Evolutionary conservation across 257 asterid genomes (phyloP).

Genomic region (Solanum ossicruentum): DNA sequence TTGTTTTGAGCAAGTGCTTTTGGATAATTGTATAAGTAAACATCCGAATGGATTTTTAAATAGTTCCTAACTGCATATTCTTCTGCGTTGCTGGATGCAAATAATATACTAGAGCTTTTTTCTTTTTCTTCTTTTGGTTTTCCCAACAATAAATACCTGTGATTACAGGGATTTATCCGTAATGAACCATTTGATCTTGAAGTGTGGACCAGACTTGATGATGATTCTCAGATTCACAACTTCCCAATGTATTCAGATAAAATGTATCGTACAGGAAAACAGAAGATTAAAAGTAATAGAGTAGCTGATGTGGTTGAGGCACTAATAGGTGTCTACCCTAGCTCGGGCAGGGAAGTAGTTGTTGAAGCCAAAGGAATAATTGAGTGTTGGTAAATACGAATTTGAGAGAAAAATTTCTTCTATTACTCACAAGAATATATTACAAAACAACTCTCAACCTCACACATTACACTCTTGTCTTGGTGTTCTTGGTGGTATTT

Average conservation of each 20-base stretch:
- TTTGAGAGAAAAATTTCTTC: too few relatives aligned
- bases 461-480: too few relatives aligned
- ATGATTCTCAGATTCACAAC: constrained; percentile 5
- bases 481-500: too few relatives aligned
- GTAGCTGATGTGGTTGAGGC: constrained; percentile 87
- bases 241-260: constrained; percentile 12
- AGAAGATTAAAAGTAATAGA: constrained; percentile 34
- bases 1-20: neutral
- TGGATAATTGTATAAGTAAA: neutral
- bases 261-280: constrained; percentile 20
- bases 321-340: constrained; percentile 64
- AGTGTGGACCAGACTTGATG: constrained; percentile 65
- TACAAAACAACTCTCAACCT: too few relatives aligned
- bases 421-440: too few relatives aligned
- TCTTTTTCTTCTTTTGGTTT: neutral
- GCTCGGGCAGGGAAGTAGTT: constrained; percentile 53
- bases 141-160: constrained; percentile 1
- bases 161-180: constrained; percentile 62
- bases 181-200: constrained; percentile 64
- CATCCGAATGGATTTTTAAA: neutral
- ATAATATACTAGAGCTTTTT: neutral
- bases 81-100: constrained; percentile 16
- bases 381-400: too few relatives aligned
- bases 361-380: too few relatives aligned
- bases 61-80: neutral